Conservation (phyloP, 306 rosid genomes). For the Trifolium pratense region DNA sequence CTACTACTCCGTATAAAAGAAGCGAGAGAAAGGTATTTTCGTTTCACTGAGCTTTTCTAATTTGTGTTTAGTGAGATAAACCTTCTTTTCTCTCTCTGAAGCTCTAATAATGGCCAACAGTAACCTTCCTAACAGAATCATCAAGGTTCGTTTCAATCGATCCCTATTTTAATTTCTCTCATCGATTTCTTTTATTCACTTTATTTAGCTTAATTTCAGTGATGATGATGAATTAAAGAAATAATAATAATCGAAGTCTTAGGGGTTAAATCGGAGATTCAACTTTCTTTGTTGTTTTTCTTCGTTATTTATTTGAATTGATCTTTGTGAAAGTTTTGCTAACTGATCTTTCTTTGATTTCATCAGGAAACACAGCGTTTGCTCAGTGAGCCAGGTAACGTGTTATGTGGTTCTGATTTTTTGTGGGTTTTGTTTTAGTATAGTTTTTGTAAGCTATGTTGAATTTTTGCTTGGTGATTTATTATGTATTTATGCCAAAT, state of each 20-base stretch:
- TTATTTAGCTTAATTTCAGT: slow-evolving; percentile 25
- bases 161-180: slow-evolving; percentile 47
- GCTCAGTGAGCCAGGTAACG: slow-evolving; percentile 92
- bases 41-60: neutral
- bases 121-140: slow-evolving; percentile 93
- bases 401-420: neutral
- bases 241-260: neutral
- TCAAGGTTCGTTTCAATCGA: slow-evolving; percentile 62
- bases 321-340: slow-evolving; percentile 29
- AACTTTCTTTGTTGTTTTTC: neutral
- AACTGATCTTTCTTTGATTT: slow-evolving; percentile 38
- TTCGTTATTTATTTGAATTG: slow-evolving; percentile 28
- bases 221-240: neutral
- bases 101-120: slow-evolving; percentile 82
- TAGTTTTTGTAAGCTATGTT: neutral
- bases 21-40: neutral
- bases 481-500: neutral
- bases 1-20: neutral
- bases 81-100: slow-evolving; percentile 33
- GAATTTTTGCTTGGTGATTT: slow-evolving; percentile 6
- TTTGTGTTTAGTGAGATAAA: slow-evolving; percentile 46
- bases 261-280: slow-evolving; percentile 9
- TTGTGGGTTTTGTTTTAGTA: neutral
- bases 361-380: slow-evolving; percentile 96
- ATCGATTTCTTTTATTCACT: slow-evolving; percentile 2